Evolutionary conservation across 352 stramenopile genomes (phyloP), one percentile per base, ranked within the genome.

Genomic region (Globisporangium perplexum): DNA sequence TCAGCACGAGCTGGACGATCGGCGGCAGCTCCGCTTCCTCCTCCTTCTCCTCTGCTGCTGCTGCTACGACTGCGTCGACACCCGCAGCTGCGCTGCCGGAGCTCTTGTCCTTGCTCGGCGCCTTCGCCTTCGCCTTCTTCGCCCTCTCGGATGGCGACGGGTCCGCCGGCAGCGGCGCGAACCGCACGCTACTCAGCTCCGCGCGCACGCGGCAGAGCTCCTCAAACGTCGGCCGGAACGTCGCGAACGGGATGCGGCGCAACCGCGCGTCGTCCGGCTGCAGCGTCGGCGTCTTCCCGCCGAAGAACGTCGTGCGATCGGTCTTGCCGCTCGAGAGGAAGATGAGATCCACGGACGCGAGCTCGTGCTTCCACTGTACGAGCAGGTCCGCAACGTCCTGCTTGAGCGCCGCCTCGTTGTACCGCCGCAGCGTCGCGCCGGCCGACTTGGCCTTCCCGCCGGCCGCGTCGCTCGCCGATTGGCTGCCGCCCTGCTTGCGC

Each of bases 401-500:
- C 49, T 96, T 90, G 20, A 98, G 71, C 46, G 78, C 72, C 14
- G 76, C 72, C 68, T 98, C 94, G 55, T 97, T 97, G 55, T 96
- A 95, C 46, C 94, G 71, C 55, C 94, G 79, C 47, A 98, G 67
- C 58, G 96, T 96, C 10, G 91, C 86, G 42, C 94, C 94, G 2
- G 96, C 85, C 0, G 86, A 97, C 60, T 98, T 98, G 38, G 92
- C 87, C 53, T 96, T 96, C 28, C 76, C 63, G 12, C 83, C 83
- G 11, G 72, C 62, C 1, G 64, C 69, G 55, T 98, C 94, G 45
- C 93, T 84, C 6, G 77, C 71, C 0, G 88, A 96, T 72, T 98
- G 94, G 14, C 80, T 87, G 7, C 94, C 95, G 23, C 94, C 94
- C 63, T 98, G 94, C 51, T 97, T 97, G 50, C 93, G 84, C 35